phyloP scores from a whole-genome alignment of 2,329 filamentous ascomycete species.

The Ophiostoma novo-ulmi region DNA sequence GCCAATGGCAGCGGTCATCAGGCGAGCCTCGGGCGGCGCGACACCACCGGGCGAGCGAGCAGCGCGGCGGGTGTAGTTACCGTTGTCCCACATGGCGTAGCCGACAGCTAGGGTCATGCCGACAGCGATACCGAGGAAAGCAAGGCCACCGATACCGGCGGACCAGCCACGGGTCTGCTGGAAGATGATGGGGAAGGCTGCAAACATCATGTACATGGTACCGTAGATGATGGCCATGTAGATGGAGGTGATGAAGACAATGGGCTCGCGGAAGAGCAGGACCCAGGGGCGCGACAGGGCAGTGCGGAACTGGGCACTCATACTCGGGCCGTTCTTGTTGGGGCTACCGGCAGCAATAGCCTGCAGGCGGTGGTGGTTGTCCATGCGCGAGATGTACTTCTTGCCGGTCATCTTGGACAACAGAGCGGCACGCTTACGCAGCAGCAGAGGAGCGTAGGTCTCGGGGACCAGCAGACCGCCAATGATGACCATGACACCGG shows the following conservation, averaged over 20 bases:
- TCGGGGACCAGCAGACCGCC: constrained; percentile 51
- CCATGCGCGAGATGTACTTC: constrained; percentile 46
- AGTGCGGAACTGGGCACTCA: constrained; percentile 50
- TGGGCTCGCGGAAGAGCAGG: constrained; percentile 65
- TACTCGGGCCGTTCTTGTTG: constrained; percentile 34
- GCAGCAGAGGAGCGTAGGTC: constrained; percentile 56
- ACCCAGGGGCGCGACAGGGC: constrained; percentile 61
- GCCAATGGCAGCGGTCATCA: constrained; percentile 58
- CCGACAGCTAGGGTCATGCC: constrained; percentile 58
- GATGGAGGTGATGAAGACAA: constrained; percentile 59
- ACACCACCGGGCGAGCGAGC: constrained; percentile 44
- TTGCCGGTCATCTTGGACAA: constrained; percentile 51
- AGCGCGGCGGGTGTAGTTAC: constrained; percentile 45
- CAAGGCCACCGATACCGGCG: constrained; percentile 54
- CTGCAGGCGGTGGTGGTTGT: constrained; percentile 22
- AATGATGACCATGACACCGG: constrained; percentile 54
- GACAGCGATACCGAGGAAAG: constrained; percentile 64
- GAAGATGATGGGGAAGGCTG: constrained; percentile 62
- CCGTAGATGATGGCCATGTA: constrained; percentile 61
- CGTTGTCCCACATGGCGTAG: constrained; percentile 53
- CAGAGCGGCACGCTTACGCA: constrained; percentile 49
- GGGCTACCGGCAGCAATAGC: constrained; percentile 1
- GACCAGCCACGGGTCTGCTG: constrained; percentile 55
- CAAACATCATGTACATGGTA: constrained; percentile 56
- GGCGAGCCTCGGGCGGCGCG: constrained; percentile 61